These are phyloP conservation scores for Rhamnella rubrinervis DNA, from an alignment of 331 rosid species.

Conservation along the genomic window DNA sequence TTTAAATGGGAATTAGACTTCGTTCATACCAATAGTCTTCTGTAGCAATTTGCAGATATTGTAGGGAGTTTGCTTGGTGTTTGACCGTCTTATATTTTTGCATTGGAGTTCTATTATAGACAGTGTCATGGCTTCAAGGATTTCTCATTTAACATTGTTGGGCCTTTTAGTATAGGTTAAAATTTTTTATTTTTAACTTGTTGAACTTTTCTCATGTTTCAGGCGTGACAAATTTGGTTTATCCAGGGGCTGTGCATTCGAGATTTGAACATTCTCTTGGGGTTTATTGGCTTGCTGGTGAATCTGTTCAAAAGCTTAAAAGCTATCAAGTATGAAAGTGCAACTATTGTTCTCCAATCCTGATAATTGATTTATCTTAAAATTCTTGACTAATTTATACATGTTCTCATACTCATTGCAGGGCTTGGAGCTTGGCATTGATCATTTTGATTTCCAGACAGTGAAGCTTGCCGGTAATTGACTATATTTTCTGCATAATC, in stretches of 20 bases:
- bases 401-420: slow-evolving; percentile 34
- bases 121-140: not conserved
- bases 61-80: no score
- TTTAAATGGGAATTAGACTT: no score
- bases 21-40: no score
- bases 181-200: no score
- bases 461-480: slow-evolving; percentile 87
- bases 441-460: slow-evolving; percentile 75
- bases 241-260: slow-evolving; percentile 92
- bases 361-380: not conserved
- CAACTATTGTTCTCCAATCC: slow-evolving; percentile 2
- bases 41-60: no score
- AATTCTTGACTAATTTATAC: slow-evolving; percentile 8
- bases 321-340: slow-evolving; percentile 50
- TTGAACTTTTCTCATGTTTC: slow-evolving; percentile 29
- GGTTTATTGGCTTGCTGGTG: slow-evolving; percentile 92
- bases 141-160: no score
- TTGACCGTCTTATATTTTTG: no score
- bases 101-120: not conserved
- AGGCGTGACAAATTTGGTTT: slow-evolving; percentile 77
- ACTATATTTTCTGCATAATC: slow-evolving; percentile 3
- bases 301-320: slow-evolving; percentile 69
- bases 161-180: no score
- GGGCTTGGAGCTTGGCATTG: slow-evolving; percentile 87
- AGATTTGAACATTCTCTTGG: slow-evolving; percentile 97